Evolutionary conservation across 306 rosid genomes (phyloP), one percentile per base, ranked within the genome.

Genomic region (Pueraria montana): DNA sequence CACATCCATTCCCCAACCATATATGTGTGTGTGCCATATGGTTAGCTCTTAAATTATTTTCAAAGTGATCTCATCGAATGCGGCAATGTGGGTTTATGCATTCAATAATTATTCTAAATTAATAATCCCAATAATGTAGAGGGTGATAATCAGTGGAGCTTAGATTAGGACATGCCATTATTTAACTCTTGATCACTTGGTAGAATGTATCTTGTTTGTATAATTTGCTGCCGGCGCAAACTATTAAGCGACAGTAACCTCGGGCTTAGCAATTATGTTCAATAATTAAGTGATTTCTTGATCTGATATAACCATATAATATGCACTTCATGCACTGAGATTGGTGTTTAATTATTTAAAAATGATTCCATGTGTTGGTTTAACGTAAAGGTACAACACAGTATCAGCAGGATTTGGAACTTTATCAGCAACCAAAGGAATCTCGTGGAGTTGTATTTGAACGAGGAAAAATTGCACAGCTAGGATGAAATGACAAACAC

Each of bases 141-240:
- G 73, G 68, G 79, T 38, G 56, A 55, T 82, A 43, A 86, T 74
- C 48, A 74, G 80, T 79, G 50, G 70, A 74, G 63, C 81, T 79
- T 55, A 56, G 84, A 86, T 82, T 82, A 34, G 61, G 82, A 86
- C 86, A 78, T 66, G 58, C 16, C 42, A 83, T 79, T 86, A 79
- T 79, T 83, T 79, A 83, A 79, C 1, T 61, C 24, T 45, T 50
- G 32, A 83, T 67, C 71, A 58, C 86, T 86, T 74, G 79, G 72
- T 82, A 11, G 77, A 78, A 82, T 66, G 79, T 78, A 83, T 78
- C 86, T 74, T 49, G 66, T 85, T 85, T 76, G 9, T 79, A 58
- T 74, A 69, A 77, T 72, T 65, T 82, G 82, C 82, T 83, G 89
- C 89, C 89, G 89, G 87, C 89, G 80, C 86, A 83, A 79, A 86